Base-by-base conservation (phyloP, 768 basidiomycete genomes). In the Hortiboletus campestris region DNA sequence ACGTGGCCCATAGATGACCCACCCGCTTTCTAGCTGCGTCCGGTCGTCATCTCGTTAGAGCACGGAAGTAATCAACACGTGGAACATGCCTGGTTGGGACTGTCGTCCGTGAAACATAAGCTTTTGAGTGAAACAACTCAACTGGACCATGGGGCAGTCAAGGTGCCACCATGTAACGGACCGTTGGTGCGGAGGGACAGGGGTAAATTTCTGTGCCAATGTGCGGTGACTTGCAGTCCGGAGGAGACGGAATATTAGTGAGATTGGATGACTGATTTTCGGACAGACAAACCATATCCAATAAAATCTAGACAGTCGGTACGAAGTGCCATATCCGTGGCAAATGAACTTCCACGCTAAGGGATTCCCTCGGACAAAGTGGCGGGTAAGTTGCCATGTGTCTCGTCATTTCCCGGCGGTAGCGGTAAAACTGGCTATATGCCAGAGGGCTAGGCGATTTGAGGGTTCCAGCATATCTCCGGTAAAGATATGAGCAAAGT, bases 71-170 rank as follows among this genome's bases (percentile, higher is more conserved):
- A 45, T 51, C 46, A 19, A 28, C 62, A 55, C 55, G 62, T 64
- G 62, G 63, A 42, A 50, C 52, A 57, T 63, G 43, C 62, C 49
- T 36, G 44, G 43, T 40, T 25, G 14, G 45, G 16, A 25, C 38
- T 29, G 34, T 25, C 31, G 39, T 45, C 36, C 49, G 42, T 59
- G 60, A 63, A 63, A 64, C 63, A 32, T 19, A 20, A 6, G 52
- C n/a, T 25, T 25, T 22, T 25, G 51, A 36, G 14, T 42, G 50
- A 45, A 39, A 41, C 49, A 7, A 39, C 29, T 22, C 25, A 25
- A 25, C 25, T 25, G 25, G 25, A 25, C 25, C 25, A 25, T 25
- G 25, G 29, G 51, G 40, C 43, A 25, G 42, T 42, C 35, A 20
- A 35, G 40, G 38, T 34, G 44, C 48, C 46, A 36, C 46, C 47